Evolutionary conservation across 225 moss, liverwort and hornwort species (phyloP).

Genomic region (Rhytidiadelphus loreus): DNA sequence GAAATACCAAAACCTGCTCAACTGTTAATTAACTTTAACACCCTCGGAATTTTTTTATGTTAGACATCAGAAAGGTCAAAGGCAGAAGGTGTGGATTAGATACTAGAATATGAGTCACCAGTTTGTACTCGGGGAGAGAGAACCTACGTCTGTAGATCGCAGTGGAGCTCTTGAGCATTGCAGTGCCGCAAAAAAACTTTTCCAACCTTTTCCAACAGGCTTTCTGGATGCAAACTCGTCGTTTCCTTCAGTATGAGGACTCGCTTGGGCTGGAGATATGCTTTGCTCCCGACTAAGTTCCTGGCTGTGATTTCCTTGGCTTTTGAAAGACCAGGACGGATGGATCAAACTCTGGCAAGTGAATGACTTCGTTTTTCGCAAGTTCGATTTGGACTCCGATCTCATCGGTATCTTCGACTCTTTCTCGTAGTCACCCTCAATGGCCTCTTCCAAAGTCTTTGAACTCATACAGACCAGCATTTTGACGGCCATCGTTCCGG

Average conservation of each 20-base stretch:
- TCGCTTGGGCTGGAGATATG: neutral
- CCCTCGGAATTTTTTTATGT: neutral
- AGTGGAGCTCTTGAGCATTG: slow-evolving; percentile 33
- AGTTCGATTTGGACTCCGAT: slow-evolving; percentile 19
- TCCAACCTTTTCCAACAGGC: slow-evolving; percentile 27
- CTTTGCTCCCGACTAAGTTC: neutral
- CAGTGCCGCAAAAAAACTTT: slow-evolving; percentile 20
- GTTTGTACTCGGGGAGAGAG: neutral
- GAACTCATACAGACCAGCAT: slow-evolving; percentile 53
- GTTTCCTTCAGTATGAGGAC: slow-evolving; percentile 5
- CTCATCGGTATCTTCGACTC: slow-evolving; percentile 13
- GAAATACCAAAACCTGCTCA: neutral
- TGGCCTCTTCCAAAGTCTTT: slow-evolving; percentile 27
- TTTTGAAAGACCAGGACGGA: slow-evolving; percentile 34
- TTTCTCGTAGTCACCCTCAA: slow-evolving; percentile 21
- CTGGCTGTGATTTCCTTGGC: slow-evolving; percentile 4
- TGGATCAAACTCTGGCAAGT: slow-evolving; percentile 46
- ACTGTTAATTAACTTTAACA: neutral
- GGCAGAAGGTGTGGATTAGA: neutral
- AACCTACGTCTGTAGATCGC: slow-evolving; percentile 34
- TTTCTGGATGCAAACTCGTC: slow-evolving; percentile 5
- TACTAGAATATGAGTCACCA: neutral
- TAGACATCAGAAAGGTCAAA: neutral
- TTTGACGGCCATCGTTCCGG: slow-evolving; percentile 27
- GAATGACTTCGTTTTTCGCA: slow-evolving; percentile 37